These are phyloP conservation scores for Phaseolus coccineus DNA, from an alignment of 331 rosid species.

Conservation along the genomic window DNA sequence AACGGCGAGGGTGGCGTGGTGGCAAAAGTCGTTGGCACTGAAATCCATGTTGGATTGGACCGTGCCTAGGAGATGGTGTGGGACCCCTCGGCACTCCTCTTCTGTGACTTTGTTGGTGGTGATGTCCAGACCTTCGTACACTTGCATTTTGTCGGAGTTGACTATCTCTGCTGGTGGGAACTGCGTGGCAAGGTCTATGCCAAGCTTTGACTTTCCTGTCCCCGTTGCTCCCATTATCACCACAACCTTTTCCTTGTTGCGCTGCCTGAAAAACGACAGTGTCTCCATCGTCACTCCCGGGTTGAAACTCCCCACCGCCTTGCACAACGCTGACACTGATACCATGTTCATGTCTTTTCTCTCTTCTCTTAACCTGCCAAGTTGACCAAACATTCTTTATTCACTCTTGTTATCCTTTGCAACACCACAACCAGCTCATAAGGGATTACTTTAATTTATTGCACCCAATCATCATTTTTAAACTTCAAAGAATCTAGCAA, in stretches of 20 bases:
- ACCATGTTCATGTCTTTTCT: conserved; percentile 33
- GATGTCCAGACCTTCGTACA: conserved; percentile 71
- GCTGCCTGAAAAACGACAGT: conserved; percentile 45
- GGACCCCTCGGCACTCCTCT: conserved; percentile 76
- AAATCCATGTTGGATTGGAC: conserved; percentile 57
- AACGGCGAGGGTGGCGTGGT: conserved; percentile 57
- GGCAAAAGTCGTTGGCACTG: conserved; percentile 60
- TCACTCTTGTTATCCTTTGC: conserved; percentile 19
- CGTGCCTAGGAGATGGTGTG: conserved; percentile 73
- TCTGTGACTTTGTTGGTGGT: conserved; percentile 82
- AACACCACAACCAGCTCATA: conserved; percentile 52
- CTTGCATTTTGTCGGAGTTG: conserved; percentile 93
- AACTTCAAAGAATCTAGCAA: conserved; percentile 41
- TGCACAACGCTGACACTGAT: conserved; percentile 43
- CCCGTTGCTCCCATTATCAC: conserved; percentile 93
- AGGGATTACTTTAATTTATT: not conserved
- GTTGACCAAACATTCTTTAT: conserved; percentile 42
- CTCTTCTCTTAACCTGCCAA: conserved; percentile 48
- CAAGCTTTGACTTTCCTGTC: conserved; percentile 80
- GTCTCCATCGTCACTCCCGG: conserved; percentile 48
- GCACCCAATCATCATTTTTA: conserved; percentile 5
- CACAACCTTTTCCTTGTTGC: conserved; percentile 77
- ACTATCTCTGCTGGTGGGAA: conserved; percentile 70
- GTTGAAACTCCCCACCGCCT: conserved; percentile 57
- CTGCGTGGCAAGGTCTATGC: conserved; percentile 77